phyloP scores from a whole-genome alignment of 2,329 filamentous ascomycete genomes.

The Microdochium bolleyi region DNA sequence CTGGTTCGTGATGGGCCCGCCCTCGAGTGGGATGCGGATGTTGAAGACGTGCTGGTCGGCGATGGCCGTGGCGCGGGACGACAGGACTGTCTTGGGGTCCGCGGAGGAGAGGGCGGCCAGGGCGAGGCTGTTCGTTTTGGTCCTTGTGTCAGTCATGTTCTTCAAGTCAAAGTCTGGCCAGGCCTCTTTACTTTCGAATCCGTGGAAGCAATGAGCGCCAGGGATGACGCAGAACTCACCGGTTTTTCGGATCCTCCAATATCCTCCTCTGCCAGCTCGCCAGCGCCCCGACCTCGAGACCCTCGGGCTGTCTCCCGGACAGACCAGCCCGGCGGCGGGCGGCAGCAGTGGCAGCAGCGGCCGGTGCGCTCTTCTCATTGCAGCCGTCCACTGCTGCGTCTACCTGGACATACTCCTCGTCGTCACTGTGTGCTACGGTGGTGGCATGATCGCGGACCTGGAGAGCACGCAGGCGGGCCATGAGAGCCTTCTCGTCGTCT shows the following conservation, averaged over 20 bases:
- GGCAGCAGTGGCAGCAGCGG: too few species aligned
- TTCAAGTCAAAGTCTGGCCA: conserved; percentile 32
- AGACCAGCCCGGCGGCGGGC: conserved; percentile 17
- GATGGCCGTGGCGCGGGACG: conserved; percentile 53
- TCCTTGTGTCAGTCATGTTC: not conserved
- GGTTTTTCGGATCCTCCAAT: conserved; percentile 39
- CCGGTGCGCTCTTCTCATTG: not conserved
- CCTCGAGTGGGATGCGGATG: conserved; percentile 73
- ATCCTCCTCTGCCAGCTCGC: conserved; percentile 41
- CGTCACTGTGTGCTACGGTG: not conserved
- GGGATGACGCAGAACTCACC: conserved; percentile 16
- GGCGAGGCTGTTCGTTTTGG: conserved; percentile 51
- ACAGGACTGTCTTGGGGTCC: conserved; percentile 58
- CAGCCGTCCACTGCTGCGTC: not conserved
- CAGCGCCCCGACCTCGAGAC: conserved; percentile 30
- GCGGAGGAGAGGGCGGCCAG: conserved; percentile 64
- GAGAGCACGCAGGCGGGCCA: not conserved
- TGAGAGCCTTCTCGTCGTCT: not conserved
- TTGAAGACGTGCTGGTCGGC: conserved; percentile 77
- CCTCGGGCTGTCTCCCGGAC: conserved; percentile 4
- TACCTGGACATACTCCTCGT: not conserved
- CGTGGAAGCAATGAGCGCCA: too few species aligned
- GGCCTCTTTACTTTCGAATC: too few species aligned
- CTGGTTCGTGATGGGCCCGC: conserved; percentile 79
- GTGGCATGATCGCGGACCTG: not conserved